Evolutionary conservation across 306 rosid genomes (phyloP), one percentile per base, ranked within the genome.

Genomic region (Fragaria iinumae): DNA sequence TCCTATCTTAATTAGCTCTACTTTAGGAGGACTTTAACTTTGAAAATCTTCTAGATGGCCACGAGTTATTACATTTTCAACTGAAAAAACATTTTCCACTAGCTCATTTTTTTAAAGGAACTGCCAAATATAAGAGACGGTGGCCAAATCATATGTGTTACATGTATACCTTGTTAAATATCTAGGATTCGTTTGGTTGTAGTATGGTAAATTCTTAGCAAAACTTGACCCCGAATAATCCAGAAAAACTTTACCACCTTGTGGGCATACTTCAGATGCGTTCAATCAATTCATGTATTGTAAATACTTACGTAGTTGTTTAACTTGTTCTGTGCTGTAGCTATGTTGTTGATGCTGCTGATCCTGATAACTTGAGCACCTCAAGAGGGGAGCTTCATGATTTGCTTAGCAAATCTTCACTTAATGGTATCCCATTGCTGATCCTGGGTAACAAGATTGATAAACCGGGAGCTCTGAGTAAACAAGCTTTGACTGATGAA

Each of bases 291-390:
- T 67, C 20, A 39, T 13, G 48, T 53, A 44, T 23, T 63, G 21
- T 23, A 12, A 13, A 16, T 18, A 71, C 73, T 57, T 53, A 16
- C 67, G 23, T 29, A 80, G 62, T 41, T 75, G 53, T 29, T 6
- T 21, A 39, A 60, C 78, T 49, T 82, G 77, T 59, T 59, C 34
- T 80, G 79, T 84, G 34, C 78, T 81, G 82, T 88, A 93, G 97
- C 66, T 93, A 93, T 76, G 97, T 93, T 76, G 96, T 93, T 79
- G 97, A 93, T 90, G 97, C 94, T 69, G 97, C 97, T 36, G 96
- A 93, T 85, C 90, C 89, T 18, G 96, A 93, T 73, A 93, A 89
- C 74, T 85, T 93, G 76, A 82, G 82, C 82, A 86, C 79, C 71
- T 93, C 97, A 66, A 90, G 57, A 83, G 86, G 93, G 53, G 97